Percentiles rank a stretch among this genome's conserved stretches.
These are phyloP conservation scores for Pyricularia grisea DNA, from an alignment of 2,329 filamentous ascomycete genomes.

Conservation along the genomic window DNA sequence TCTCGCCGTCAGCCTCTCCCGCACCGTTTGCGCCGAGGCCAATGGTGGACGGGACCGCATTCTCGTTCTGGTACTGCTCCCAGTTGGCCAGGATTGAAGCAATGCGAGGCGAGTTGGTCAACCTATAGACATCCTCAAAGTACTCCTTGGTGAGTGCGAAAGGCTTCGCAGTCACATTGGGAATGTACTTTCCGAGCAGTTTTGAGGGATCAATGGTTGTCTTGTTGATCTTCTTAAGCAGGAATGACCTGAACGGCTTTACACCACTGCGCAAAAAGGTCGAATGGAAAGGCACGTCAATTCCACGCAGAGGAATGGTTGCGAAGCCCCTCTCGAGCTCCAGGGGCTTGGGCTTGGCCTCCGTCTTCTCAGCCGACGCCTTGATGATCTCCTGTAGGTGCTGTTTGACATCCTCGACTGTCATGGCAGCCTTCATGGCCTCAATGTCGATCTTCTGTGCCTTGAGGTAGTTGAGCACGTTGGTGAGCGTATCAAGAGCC, in stretches of 20 bases:
- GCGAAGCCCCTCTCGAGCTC: slow-evolving; percentile 92
- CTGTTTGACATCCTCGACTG: slow-evolving; percentile 82
- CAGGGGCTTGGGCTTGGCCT: slow-evolving; percentile 79
- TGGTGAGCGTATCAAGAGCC: slow-evolving; percentile 62
- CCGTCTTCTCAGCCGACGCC: slow-evolving; percentile 76
- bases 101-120: slow-evolving; percentile 79
- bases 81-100: slow-evolving; percentile 78
- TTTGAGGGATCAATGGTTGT: slow-evolving; percentile 96
- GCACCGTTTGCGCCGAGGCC: slow-evolving; percentile 20
- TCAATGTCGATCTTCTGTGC: slow-evolving; percentile 96
- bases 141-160: slow-evolving; percentile 97
- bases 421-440: slow-evolving; percentile 75
- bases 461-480: slow-evolving; percentile 92
- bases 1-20: slow-evolving; percentile 8
- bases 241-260: slow-evolving; percentile 96
- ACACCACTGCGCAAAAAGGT: slow-evolving; percentile 97
- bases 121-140: slow-evolving; percentile 94
- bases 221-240: slow-evolving; percentile 99
- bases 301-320: slow-evolving; percentile 92
- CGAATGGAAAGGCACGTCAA: slow-evolving; percentile 98
- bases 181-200: slow-evolving; percentile 96
- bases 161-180: slow-evolving; percentile 92
- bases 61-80: slow-evolving; percentile 59
- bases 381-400: slow-evolving; percentile 87
- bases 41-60: slow-evolving; percentile 12